A percentile compares a stretch with the other conserved stretches of the same genome.
Evolutionary conservation across 2,329 filamentous ascomycete species (phyloP).

Genomic region (Catunica adiposa): DNA sequence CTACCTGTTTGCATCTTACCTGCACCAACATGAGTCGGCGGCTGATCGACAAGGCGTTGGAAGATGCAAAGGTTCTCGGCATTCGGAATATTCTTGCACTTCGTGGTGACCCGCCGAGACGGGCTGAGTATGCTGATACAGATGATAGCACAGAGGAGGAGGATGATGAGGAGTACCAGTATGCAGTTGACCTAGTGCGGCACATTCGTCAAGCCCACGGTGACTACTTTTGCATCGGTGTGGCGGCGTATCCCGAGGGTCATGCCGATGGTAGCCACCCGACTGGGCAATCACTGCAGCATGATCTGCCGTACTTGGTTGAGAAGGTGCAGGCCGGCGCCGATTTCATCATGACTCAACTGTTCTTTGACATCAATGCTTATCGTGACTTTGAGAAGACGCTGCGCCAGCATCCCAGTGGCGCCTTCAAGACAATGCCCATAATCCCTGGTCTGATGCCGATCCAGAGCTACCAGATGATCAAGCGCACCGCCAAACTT

Average conservation of each 20-base stretch:
- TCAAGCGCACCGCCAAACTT: conserved; percentile 83
- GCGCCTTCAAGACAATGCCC: conserved; percentile 67
- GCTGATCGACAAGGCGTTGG: conserved; percentile 73
- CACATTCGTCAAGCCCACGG: conserved; percentile 78
- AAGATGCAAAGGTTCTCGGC: conserved; percentile 77
- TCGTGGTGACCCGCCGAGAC: conserved; percentile 76
- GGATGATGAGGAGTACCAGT: conserved; percentile 61
- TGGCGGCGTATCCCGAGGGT: conserved; percentile 88
- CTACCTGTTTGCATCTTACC: conserved; percentile 88
- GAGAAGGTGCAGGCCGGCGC: conserved; percentile 85
- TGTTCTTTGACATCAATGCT: conserved; percentile 81
- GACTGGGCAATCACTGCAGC: conserved; percentile 47
- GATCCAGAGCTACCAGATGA: conserved; percentile 91
- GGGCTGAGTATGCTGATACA: conserved; percentile 66
- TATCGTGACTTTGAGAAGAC: conserved; percentile 66
- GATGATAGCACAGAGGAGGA: conserved; percentile 40
- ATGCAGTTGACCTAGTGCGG: conserved; percentile 73
- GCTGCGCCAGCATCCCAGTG: conserved; percentile 65
- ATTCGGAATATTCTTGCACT: conserved; percentile 89
- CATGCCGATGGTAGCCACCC: conserved; percentile 85
- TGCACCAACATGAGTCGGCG: conserved; percentile 93
- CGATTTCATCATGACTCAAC: conserved; percentile 96
- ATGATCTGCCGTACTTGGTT: conserved; percentile 74
- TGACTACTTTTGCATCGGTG: conserved; percentile 91
- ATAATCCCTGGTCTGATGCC: conserved; percentile 96